Base-by-base conservation (phyloP, 192 early-diverging fungal genomes). In the Coemansia brasiliensis region DNA sequence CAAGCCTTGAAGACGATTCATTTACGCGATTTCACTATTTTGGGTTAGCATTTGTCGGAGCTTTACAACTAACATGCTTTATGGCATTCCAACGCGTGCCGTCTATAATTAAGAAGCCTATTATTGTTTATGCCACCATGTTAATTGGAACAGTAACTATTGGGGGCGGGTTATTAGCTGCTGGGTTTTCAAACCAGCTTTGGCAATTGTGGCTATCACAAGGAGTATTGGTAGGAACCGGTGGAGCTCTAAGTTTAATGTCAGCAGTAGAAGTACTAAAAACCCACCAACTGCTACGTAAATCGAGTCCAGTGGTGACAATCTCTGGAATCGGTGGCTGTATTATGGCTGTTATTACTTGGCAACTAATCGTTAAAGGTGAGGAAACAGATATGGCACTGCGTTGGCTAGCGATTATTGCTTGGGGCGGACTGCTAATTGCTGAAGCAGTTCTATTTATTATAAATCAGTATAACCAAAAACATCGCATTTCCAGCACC, bases 131-230 rank as follows among this genome's bases (percentile, higher is more conserved):
- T 18, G 12, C 15, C n/a, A 17, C 50, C 18, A 52, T 52, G 27
- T 4, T 52, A 7, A 17, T 52, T 0, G 50, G 50, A 4, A 20
- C 27, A 2, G 6, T 37, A 2, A 4, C 25, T 7, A 52, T 10
- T 8, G n/a, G 21, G 15, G 50, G 50, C 27, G 50, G 50, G 27
- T 18, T 52, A 32, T 32, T 52, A n/a, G 50, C 50, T 20, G 50
- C 27, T 11, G 50, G 20, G 21, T 52, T 37, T 20, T 20, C 27
- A 8, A 52, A 18, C 27, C 26, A 52, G 20, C 20, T 52, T 17
- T 52, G 50, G 50, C 50, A 52, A 17, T 35, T 52, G 32, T 52
- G 50, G 21, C 29, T 52, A 32, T 29, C 50, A 12, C 50, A 52
- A 37, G 50, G 50, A 8, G 12, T 52, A 3, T n/a, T 52, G 27